Percentiles rank a stretch among this genome's conserved stretches.
phyloP scores from a whole-genome alignment of 768 basidiomycete genomes.

The Coprinopsis sp. region DNA sequence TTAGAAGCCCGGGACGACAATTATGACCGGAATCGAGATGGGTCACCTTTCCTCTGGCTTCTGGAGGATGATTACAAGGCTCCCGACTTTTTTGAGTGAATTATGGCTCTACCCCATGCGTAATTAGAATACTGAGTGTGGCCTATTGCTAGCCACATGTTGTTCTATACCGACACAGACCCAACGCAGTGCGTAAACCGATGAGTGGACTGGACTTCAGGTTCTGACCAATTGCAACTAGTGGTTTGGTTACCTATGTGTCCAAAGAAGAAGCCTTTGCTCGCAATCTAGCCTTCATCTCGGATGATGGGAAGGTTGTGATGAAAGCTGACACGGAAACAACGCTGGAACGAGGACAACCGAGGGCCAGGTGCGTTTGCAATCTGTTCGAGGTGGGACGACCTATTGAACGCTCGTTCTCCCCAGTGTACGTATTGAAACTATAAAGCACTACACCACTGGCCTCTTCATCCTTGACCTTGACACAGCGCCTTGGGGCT shows the following conservation, averaged over 20 bases:
- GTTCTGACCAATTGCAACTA: too few species aligned
- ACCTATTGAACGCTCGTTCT: not conserved
- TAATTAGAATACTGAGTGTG: not conserved
- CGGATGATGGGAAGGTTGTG: conserved; percentile 53
- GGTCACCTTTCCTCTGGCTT: conserved; percentile 58
- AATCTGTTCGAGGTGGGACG: not conserved
- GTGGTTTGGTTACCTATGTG: conserved; percentile 67
- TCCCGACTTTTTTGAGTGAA: conserved; percentile 65
- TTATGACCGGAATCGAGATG: conserved; percentile 26
- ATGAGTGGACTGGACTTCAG: too few species aligned
- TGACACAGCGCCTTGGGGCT: conserved; percentile 83
- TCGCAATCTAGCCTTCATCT: conserved; percentile 51
- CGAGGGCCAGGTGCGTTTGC: conserved; percentile 54
- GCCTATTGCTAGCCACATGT: conserved; percentile 40
- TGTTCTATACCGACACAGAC: conserved; percentile 57
- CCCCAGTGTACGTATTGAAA: conserved; percentile 72
- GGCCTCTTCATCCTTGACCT: conserved; percentile 85
- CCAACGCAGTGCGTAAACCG: conserved; percentile 56
- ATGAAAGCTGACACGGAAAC: conserved; percentile 77
- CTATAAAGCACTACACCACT: conserved; percentile 56
- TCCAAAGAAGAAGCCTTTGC: conserved; percentile 42
- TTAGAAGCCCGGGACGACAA: too few species aligned
- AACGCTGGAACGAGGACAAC: conserved; percentile 45
- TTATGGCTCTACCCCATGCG: conserved; percentile 9
- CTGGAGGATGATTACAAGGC: conserved; percentile 65